Base-by-base conservation (phyloP, 2,329 filamentous ascomycete species). In the Cladophialophora psammophila region DNA sequence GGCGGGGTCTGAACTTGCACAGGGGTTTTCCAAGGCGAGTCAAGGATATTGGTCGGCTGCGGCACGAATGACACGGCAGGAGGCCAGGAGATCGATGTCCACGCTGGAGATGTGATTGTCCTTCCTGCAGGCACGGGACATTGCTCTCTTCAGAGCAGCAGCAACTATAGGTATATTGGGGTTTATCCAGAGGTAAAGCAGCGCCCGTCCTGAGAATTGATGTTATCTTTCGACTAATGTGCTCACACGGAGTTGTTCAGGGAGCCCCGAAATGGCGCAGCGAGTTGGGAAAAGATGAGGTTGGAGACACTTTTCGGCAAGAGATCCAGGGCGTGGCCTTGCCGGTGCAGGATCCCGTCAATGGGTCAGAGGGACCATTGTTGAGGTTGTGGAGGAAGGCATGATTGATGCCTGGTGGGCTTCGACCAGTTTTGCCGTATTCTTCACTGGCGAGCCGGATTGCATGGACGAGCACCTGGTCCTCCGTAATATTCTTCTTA, bases 111-210 rank as follows among this genome's bases (percentile, higher is more conserved):
- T 73, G 75, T 77, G 2, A 76, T 79, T 63, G 75, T 79, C 20
- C 63, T 79, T 0, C 76, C 77, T 4, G 76, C 76, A 13, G 77
- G 76, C 5, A 77, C 77, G 45, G 74, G 76, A 35, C 77, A 79
- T 64, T 76, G 75, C 58, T 74, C 68, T 55, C 61, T 74, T 9
- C 63, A 75, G n/a, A 76, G 73, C 42, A 73, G 69, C 36, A 60
- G 61, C 5, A 77, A 73, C 58, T 79, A 77, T 65, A 73, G 73
- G 65, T 79, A 78, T 57, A 74, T 79, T 60, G 76, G 77, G 3
- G 71, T 78, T 8, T 79, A 78, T 71, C 77, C 76, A 12, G 71
- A 75, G 71, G 77, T 78, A 69, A 50, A 34, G 36, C 5, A 15
- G 18, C 5, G 34, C 63, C 8, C 42, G n/a, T 20, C n/a, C 3